Percentiles rank a stretch among this genome's conserved stretches.
These are phyloP conservation scores for Macrolepiota albuminosa DNA, from an alignment of 768 basidiomycete species.

Conservation along the genomic window DNA sequence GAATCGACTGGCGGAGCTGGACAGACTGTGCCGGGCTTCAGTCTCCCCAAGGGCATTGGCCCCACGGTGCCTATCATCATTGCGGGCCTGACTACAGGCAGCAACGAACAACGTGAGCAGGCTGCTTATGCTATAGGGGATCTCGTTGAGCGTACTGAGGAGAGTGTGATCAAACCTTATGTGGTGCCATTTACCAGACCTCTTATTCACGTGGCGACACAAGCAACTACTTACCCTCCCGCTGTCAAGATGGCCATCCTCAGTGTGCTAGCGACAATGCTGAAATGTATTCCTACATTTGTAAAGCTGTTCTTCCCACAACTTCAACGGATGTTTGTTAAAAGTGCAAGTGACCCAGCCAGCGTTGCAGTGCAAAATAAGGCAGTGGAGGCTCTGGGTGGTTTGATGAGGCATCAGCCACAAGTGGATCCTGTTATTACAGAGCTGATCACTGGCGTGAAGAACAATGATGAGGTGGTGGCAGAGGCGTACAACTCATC, in stretches of 20 bases:
- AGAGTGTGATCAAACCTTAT: constrained; percentile 84
- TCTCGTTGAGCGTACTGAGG: constrained; percentile 83
- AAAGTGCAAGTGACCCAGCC: constrained; percentile 78
- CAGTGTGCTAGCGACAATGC: constrained; percentile 77
- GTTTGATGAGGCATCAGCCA: constrained; percentile 86
- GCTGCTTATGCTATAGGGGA: constrained; percentile 97
- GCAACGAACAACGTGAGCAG: constrained; percentile 91
- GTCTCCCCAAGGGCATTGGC: constrained; percentile 75
- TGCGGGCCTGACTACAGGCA: constrained; percentile 90
- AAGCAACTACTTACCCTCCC: constrained; percentile 84
- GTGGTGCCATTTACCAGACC: constrained; percentile 95
- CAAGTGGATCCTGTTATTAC: constrained; percentile 93
- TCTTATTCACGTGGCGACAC: constrained; percentile 90
- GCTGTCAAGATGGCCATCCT: constrained; percentile 92
- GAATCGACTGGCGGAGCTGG: constrained; percentile 82
- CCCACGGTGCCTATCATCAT: constrained; percentile 85
- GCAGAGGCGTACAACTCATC: no score
- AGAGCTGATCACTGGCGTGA: constrained; percentile 66
- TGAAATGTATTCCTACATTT: constrained; percentile 80
- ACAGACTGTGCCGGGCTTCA: constrained; percentile 79
- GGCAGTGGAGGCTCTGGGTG: constrained; percentile 82
- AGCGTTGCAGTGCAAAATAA: constrained; percentile 75
- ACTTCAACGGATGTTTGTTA: constrained; percentile 93
- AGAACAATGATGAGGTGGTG: constrained; percentile 57
- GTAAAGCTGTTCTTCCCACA: constrained; percentile 99